Evolutionary conservation across 1,284 basidiomycete species (phyloP), one percentile per base, ranked within the genome.

Genomic region (Sanghuangporus weigelae): DNA sequence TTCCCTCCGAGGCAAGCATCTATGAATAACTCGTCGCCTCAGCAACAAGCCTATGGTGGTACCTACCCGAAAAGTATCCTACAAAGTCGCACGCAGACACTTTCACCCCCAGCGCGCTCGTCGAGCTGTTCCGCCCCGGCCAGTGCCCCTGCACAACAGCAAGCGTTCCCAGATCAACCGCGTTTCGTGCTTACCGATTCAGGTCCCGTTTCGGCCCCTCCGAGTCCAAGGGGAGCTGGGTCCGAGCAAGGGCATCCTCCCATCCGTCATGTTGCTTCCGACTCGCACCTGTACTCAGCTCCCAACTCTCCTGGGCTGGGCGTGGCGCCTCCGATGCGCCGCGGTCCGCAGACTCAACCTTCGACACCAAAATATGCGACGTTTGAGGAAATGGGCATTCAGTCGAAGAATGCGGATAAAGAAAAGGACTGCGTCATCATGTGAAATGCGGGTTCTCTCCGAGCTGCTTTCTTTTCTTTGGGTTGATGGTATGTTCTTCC

Each of bases 351-450:
- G 23, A 12, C 51, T 21, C 51, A 31, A 26, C 50, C 59, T 10
- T 19, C 35, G 10, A 62, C 46, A 11, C 53, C 60, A 3, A 23
- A 38, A 10, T 62, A 62, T 50, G 54, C 54, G n/a, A 62, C 60
- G 35, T 62, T 62, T 35, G 54, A 62, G 60, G 60, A 62, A 10
- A 62, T 62, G 60, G 60, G 60, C 11, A 62, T 62, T 12, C 60
- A 46, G 12, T 53, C 40, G 19, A 55, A 55, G 12, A 54, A 54
- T 7, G 60, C 54, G 21, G 60, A 62, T 44, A 62, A 57, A 54
- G 60, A 62, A 8, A 62, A 62, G 46, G 60, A 62, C 19, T 62
- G 60, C 23, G 46, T 62, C 21, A 57, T 62, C 19, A 62, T 62
- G 60, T 57, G 40, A 57, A 46, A n/a, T 46, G 16, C 12, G n/a